phyloP scores from a whole-genome alignment of 352 stramenopile genomes.

The Phytophthora sp. region DNA sequence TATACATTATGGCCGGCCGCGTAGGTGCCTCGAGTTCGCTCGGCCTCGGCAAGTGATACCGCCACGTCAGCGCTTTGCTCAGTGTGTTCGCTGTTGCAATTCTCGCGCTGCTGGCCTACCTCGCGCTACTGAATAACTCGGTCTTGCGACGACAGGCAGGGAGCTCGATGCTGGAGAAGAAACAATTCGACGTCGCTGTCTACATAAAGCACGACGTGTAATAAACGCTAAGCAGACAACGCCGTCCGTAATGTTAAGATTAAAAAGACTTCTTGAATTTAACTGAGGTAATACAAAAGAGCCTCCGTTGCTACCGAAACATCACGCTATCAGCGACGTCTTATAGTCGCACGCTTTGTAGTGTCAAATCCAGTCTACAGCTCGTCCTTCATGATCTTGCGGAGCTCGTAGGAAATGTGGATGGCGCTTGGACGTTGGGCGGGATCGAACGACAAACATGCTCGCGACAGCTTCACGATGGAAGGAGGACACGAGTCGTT shows the following conservation, averaged over 20 bases:
- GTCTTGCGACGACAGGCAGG: background rate
- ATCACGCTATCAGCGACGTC: constrained; percentile 8
- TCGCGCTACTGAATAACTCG: background rate
- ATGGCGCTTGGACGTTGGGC: constrained; percentile 72
- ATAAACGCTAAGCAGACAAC: background rate
- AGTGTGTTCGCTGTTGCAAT: background rate
- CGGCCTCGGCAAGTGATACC: background rate
- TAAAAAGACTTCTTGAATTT: constrained; percentile 34
- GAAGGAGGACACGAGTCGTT: constrained; percentile 48
- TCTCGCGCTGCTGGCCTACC: background rate
- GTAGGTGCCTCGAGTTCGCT: too few species aligned
- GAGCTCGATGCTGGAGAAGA: background rate
- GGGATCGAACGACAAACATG: constrained; percentile 72
- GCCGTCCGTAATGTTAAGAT: constrained; percentile 17
- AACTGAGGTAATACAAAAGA: constrained; percentile 38
- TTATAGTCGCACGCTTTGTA: constrained; percentile 3
- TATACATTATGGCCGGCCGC: too few species aligned
- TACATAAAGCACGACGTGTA: background rate
- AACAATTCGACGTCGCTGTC: background rate
- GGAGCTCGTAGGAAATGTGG: constrained; percentile 79
- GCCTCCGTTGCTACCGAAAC: constrained; percentile 32
- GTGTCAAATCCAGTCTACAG: constrained; percentile 36
- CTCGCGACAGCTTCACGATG: constrained; percentile 63
- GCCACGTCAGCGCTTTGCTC: background rate
- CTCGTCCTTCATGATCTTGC: constrained; percentile 80